phyloP scores from a whole-genome alignment of 75 land plant species.

The Chamaecyparis obtusa region DNA sequence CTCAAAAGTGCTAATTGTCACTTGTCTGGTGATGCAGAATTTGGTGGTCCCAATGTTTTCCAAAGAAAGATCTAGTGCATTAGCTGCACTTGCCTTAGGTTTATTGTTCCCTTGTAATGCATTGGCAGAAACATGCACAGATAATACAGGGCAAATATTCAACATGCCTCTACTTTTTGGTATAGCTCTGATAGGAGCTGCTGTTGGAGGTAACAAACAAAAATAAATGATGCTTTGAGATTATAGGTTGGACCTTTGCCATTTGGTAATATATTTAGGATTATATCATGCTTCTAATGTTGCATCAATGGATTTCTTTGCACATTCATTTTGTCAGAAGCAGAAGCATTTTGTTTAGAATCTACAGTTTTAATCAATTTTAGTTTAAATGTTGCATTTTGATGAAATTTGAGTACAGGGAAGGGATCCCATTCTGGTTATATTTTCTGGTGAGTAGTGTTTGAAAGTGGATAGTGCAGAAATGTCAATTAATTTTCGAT shows the following conservation, averaged over 20 bases:
- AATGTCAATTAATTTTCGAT: too few species aligned
- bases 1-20: neutral
- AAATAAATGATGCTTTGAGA: neutral
- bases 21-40: neutral
- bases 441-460: too few species aligned
- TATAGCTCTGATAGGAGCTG: slow-evolving; percentile 65
- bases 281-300: neutral
- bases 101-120: slow-evolving; percentile 40
- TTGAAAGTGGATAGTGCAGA: too few species aligned
- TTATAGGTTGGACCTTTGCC: neutral
- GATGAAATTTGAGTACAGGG: too few species aligned
- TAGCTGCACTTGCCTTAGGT: slow-evolving; percentile 21
- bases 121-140: slow-evolving; percentile 63
- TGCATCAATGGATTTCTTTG: neutral
- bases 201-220: slow-evolving; percentile 55
- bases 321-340: neutral
- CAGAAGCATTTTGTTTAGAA: neutral
- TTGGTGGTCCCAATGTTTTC: neutral
- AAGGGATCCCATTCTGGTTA: too few species aligned
- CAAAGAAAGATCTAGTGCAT: neutral
- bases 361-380: neutral
- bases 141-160: slow-evolving; percentile 26
- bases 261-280: neutral
- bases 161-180: slow-evolving; percentile 58
- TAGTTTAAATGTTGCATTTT: neutral